Evolutionary conservation across 1,139 yeast species (phyloP).

Genomic region (Yamadazyma buinensis): DNA sequence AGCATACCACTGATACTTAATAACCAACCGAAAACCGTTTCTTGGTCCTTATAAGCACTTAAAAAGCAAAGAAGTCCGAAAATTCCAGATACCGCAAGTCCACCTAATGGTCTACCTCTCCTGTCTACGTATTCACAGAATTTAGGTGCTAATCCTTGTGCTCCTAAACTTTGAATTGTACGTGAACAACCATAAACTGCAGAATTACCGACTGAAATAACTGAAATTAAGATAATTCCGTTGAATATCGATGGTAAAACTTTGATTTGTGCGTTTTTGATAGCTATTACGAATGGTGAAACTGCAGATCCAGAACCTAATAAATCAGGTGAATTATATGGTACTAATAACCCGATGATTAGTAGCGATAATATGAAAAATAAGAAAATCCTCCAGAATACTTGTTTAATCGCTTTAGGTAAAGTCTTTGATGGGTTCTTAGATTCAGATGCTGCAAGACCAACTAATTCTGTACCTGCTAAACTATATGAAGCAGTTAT

Average conservation of each 20-base stretch:
- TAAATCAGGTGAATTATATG: slow-evolving; percentile 27
- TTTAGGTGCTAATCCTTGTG: slow-evolving; percentile 40
- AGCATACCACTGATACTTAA: slow-evolving; percentile 40
- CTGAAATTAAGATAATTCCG: slow-evolving; percentile 38
- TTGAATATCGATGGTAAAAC: slow-evolving; percentile 43
- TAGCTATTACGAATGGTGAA: slow-evolving; percentile 60
- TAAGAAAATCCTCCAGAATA: slow-evolving; percentile 41
- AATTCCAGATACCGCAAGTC: slow-evolving; percentile 28
- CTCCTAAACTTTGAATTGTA: slow-evolving; percentile 37
- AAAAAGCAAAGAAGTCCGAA: slow-evolving; percentile 40
- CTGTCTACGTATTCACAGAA: slow-evolving; percentile 35
- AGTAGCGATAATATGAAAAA: slow-evolving; percentile 40
- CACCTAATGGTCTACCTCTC: slow-evolving; percentile 40
- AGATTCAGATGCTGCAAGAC: slow-evolving; percentile 43
- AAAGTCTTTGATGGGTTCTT: slow-evolving; percentile 30
- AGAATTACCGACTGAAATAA: slow-evolving; percentile 42
- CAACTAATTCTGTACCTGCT: slow-evolving; percentile 46
- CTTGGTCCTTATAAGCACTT: slow-evolving; percentile 35
- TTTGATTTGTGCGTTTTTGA: slow-evolving; percentile 47
- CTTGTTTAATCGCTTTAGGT: slow-evolving; percentile 42
- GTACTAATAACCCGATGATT: slow-evolving; percentile 36
- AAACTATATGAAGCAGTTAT: slow-evolving; percentile 42
- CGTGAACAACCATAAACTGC: slow-evolving; percentile 45
- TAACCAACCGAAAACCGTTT: slow-evolving; percentile 38
- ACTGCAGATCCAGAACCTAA: slow-evolving; percentile 29